Evolutionary conservation across 2,329 filamentous ascomycete species (phyloP), one percentile per base, ranked within the genome.

Genomic region (Dactylellina cionopaga): DNA sequence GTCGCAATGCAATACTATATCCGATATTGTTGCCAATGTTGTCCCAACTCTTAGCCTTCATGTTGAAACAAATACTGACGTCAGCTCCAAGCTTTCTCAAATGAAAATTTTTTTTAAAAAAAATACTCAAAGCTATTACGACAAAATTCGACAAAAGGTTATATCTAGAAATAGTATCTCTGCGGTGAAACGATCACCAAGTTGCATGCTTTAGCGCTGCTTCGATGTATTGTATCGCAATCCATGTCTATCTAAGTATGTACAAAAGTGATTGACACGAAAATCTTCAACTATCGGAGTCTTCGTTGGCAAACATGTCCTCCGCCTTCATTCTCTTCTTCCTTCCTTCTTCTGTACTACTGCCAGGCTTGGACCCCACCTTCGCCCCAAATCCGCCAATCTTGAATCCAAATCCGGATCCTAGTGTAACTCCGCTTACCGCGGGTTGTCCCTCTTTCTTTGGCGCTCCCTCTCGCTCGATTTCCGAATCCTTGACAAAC

Each of bases 251-350:
- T 44, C 5, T 44, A 11, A 27, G 24, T 49, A 24, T 29, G 19
- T 17, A 19, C 13, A 33, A 52, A 17, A 52, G 33, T 22, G 44
- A 11, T 47, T 27, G 13, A 47, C 9, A 29, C 17, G 44, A 47
- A 17, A 47, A 27, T 44, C n/a, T 44, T 22, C 19, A n/a, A 22
- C 9, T 22, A 43, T 72, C 68, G 35, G 68, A 72, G 39, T 90
- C 90, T 3, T 89, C 90, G 79, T 90, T 90, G 9, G 90, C 91
- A 85, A 95, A 96, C 91, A 95, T 93, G 78, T 95, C 91, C 76
- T 90, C 90, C 3, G 91, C 91, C 76, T 88, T 88, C 80, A 91
- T 89, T 74, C 90, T 85, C 78, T 86, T 89, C 76, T 86, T 83
- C 75, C 83, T 78, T 65, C 78, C 70, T 77, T 77, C 72, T 79